A percentile compares a stretch with the other conserved stretches of the same genome.
Conservation (phyloP, 139 green algal genomes). For the Chlamydomonas sp. region DNA sequence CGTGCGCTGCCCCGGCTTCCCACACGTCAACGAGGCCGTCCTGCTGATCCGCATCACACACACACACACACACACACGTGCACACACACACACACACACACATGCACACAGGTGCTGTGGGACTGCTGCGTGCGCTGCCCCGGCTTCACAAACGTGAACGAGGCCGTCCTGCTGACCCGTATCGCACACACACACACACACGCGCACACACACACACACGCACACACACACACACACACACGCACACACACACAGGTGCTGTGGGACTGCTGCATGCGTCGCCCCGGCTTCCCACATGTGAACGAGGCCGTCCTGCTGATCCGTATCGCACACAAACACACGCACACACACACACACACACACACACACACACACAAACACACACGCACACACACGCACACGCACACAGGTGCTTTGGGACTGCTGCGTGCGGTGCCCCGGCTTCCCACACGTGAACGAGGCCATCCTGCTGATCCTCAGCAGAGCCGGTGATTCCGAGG, state of each 20-base stretch:
- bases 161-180: constrained; percentile 52
- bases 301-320: no score
- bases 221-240: no score
- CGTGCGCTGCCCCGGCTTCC: constrained; percentile 34
- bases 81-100: no score
- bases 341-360: no score
- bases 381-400: no score
- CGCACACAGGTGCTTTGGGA: constrained; percentile 81
- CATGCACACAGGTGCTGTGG: constrained; percentile 71
- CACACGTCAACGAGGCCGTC: background rate
- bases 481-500: constrained; percentile 10
- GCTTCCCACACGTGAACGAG: constrained; percentile 34
- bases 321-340: no score
- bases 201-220: no score
- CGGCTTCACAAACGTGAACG: constrained; percentile 22
- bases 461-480: constrained; percentile 52
- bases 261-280: constrained; percentile 61
- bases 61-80: no score
- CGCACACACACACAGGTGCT: no score
- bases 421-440: constrained; percentile 43
- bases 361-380: no score
- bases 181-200: no score
- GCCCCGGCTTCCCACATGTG: background rate
- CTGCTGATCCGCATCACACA: no score
- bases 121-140: constrained; percentile 54